Percentiles rank a stretch among this genome's conserved stretches.
Evolutionary conservation across 148 eudicot species (phyloP).

Genomic region (Nepenthes gracilis): DNA sequence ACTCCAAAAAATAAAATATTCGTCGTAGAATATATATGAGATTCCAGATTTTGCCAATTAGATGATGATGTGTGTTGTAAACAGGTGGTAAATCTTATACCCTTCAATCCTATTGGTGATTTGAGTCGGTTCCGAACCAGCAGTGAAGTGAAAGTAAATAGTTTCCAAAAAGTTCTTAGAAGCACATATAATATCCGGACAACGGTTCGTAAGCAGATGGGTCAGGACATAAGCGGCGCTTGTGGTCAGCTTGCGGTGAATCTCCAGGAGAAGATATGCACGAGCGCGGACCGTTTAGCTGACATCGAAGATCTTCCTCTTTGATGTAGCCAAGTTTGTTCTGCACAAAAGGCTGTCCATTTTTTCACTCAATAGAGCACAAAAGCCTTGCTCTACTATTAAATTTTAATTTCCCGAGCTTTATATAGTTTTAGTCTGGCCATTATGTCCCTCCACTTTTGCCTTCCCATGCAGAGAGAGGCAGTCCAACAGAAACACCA

Average conservation of each 20-base stretch:
- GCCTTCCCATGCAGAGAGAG: no score
- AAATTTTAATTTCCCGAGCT: no score
- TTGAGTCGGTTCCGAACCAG: slow-evolving; percentile 58
- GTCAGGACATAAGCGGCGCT: slow-evolving; percentile 97
- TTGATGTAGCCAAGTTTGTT: slow-evolving; percentile 6
- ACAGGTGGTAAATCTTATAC: slow-evolving; percentile 86
- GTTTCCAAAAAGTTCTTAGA: slow-evolving; percentile 66
- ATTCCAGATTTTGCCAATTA: no score
- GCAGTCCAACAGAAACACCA: no score
- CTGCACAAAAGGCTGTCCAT: no score
- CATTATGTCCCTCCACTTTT: no score
- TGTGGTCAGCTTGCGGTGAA: slow-evolving; percentile 89
- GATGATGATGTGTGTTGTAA: background rate
- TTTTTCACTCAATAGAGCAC: no score
- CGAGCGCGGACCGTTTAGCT: slow-evolving; percentile 22
- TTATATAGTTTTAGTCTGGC: no score
- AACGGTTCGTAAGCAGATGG: slow-evolving; percentile 92
- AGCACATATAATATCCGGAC: slow-evolving; percentile 61
- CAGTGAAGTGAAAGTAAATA: slow-evolving; percentile 44
- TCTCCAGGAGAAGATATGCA: slow-evolving; percentile 26
- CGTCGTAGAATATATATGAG: no score
- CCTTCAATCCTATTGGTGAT: slow-evolving; percentile 78
- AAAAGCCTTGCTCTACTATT: no score
- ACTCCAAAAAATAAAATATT: no score
- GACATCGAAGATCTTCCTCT: slow-evolving; percentile 87